Base-by-base conservation (phyloP, 1,139 yeast genomes). In the Debaryomyces udenii region DNA sequence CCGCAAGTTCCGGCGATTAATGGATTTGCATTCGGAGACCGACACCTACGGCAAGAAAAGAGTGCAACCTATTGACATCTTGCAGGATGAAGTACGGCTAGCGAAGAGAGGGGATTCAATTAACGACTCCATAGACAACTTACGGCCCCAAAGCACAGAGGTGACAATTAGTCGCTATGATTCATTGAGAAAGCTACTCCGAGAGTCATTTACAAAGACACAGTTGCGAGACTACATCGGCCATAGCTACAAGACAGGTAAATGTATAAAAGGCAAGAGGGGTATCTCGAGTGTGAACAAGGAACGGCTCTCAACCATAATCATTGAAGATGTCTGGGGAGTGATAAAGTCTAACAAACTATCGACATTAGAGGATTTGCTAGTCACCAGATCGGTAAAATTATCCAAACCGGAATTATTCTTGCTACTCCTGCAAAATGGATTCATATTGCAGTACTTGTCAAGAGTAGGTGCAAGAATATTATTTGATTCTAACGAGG, bases 381-480 rank as follows among this genome's bases (percentile, higher is more conserved):
- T 72, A 22, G 56, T 64, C 4, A 73, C 70, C 39, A 61, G 62
- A 33, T 53, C 61, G 9, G 58, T 78, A 24, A 59, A 64, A 18
- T 59, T 78, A 9, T 54, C 63, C 38, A 62, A 68, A 30, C 58
- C 72, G 15, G 82, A 80, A 35, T 51, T 78, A 42, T 79, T 79
- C 46, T 57, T 81, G 17, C 51, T 80, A n/a, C 55, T 78, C 7
- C 68, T 78, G 38, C 63, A 71, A 37, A 68, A 69, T 36, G 83
- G 81, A 4, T 59, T 61, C 22, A 55, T 78, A 27, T 62, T 78
- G 29, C 71, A 76, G 36, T 67, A 74, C 38, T 69, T 83, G 67
- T 65, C 80, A 3, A 66, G 79, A 40, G 66, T 78, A 7, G 88
- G 86, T 0, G 83, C 83, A 9, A 68, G 69, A 43, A 64, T 82